These are phyloP conservation scores for Coemansia furcata DNA, from an alignment of 192 early-diverging fungal species.

Conservation along the genomic window DNA sequence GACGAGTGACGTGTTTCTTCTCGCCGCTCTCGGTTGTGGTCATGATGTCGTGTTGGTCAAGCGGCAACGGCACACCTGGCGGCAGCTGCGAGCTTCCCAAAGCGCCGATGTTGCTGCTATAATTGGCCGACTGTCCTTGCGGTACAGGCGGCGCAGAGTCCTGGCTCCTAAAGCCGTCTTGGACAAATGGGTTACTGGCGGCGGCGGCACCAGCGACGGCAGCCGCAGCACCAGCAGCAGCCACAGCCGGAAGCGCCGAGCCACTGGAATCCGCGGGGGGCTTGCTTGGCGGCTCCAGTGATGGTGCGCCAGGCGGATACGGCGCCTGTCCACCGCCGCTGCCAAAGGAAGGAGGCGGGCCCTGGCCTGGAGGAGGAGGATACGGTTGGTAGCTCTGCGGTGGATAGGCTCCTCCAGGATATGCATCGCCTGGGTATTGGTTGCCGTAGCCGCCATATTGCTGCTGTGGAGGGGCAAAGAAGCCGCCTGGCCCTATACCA, in stretches of 20 bases:
- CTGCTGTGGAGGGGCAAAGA: conserved; percentile 18
- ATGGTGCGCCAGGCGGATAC: conserved; percentile 15
- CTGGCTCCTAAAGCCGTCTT: neutral
- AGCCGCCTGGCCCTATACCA: conserved; percentile 24
- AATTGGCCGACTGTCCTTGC: neutral
- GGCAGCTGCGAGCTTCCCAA: conserved; percentile 9
- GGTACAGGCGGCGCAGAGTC: neutral
- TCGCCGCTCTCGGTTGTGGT: conserved; percentile 17
- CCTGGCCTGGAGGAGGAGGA: conserved; percentile 7
- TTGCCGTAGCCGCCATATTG: neutral
- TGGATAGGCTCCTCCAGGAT: neutral
- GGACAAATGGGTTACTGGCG: neutral
- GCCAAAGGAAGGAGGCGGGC: neutral
- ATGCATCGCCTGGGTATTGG: neutral
- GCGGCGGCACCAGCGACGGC: neutral
- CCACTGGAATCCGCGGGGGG: neutral
- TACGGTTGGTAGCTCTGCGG: conserved; percentile 18
- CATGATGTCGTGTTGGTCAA: conserved; percentile 37
- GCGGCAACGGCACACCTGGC: conserved; percentile 32
- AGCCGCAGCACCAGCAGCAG: neutral
- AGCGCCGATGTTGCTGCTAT: neutral
- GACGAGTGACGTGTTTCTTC: conserved; percentile 3
- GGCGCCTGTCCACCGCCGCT: neutral
- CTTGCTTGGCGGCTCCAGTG: neutral
- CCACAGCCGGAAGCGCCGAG: neutral